Conservation (phyloP, 2,329 filamentous ascomycete genomes). For the Cadophora malorum region DNA sequence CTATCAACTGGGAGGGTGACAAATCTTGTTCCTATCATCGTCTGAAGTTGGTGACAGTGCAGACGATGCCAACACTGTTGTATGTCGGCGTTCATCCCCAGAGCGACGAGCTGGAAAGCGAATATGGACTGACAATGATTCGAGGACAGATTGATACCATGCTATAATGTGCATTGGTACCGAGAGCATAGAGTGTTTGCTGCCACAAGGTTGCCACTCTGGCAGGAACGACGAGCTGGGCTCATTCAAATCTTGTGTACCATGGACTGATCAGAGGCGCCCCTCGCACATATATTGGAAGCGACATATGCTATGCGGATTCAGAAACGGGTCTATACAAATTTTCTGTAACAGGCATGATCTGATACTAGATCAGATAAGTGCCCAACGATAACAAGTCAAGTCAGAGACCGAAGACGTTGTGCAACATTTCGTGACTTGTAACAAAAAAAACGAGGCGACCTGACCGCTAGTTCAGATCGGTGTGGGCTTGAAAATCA, state of each 20-base stretch:
- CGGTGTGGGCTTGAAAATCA: background rate
- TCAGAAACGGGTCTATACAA: background rate
- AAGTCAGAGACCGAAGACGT: background rate
- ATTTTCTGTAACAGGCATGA: background rate
- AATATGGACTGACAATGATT: background rate
- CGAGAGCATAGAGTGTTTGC: background rate
- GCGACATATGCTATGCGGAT: too few species aligned
- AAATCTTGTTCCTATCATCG: background rate
- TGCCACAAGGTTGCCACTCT: background rate
- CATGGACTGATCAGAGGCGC: too few species aligned
- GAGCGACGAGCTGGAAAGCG: background rate
- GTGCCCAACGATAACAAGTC: background rate
- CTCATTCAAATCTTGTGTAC: too few species aligned
- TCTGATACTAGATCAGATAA: background rate
- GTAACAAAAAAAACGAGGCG: slow-evolving; percentile 3
- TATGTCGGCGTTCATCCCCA: background rate
- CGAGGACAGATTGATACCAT: background rate
- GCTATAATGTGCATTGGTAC: background rate
- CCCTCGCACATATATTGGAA: too few species aligned
- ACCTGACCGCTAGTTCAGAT: slow-evolving; percentile 1
- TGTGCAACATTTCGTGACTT: background rate
- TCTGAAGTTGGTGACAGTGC: background rate
- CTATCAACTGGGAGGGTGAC: background rate
- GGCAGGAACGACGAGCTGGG: too few species aligned
- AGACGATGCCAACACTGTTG: background rate